Base-by-base conservation (phyloP, 306 rosid species). In the Medicago ruthenica region DNA sequence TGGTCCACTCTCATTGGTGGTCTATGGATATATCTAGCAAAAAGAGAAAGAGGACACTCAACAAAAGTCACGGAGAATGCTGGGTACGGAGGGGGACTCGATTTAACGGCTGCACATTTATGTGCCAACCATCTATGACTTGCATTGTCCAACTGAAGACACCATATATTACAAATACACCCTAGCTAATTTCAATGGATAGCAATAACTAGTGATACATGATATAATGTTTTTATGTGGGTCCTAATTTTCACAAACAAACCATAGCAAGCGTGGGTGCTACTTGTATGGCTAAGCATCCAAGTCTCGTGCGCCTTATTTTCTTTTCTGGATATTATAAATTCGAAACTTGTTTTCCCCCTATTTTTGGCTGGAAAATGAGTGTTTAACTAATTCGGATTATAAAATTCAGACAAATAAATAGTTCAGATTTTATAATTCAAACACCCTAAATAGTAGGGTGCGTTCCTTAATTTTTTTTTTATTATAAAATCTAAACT, bases 81-180 rank as follows among this genome's bases (percentile, higher is more conserved):
- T 74, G 82, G 78, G 88, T 79, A 83, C 80, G 84, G 88, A 84
- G 83, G 88, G 93, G 85, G 73, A 81, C 91, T 87, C 9, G 85
- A 89, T 89, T 89, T 81, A 86, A 89, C 84, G 36, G 61, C 68
- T 66, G 71, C 61, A 78, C 79, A 83, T 74, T 44, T 74, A 2
- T 73, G 53, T 79, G 62, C 67, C 78, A 68, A 66, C 76, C 64
- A 81, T 74, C 12, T 31, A 61, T 44, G 59, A 68, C 76, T 70
- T 57, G 61, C 67, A 76, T 61, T 63, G 54, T 17, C 78, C 81
- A 77, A 57, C 66, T 66, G 71, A 58, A 71, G 4, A 51, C 62
- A 70, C 76, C 71, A 74, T 16, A 74, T 67, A 11, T 22, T 41
- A 44, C 5, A 13, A 14, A 54, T 24, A 74, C 16, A 20, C 7